phyloP scores from a whole-genome alignment of 2,329 filamentous ascomycete genomes.

The Aspergillus aculeatinus region DNA sequence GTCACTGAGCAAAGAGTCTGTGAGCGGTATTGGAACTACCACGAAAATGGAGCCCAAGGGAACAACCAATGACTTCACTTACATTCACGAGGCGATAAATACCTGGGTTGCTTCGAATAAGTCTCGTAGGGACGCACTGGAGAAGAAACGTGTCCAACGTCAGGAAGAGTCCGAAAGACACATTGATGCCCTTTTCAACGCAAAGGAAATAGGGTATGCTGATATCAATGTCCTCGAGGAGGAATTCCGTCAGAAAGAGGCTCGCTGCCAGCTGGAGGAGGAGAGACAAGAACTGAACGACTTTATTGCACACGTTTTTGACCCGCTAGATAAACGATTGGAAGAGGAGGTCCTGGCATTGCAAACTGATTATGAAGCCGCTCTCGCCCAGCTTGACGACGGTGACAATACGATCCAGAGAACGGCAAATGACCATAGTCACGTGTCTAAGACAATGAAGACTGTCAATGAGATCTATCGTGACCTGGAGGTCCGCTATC shows the following conservation, averaged over 20 bases:
- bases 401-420: slow-evolving; percentile 39
- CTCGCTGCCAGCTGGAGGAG: slow-evolving; percentile 52
- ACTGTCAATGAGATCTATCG: slow-evolving; percentile 48
- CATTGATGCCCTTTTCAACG: slow-evolving; percentile 56
- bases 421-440: slow-evolving; percentile 32
- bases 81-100: slow-evolving; percentile 42
- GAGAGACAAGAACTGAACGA: slow-evolving; percentile 53
- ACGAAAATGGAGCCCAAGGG: slow-evolving; percentile 35
- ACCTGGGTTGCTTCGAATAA: slow-evolving; percentile 50
- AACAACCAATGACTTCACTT: slow-evolving; percentile 44
- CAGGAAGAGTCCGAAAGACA: slow-evolving; percentile 54
- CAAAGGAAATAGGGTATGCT: slow-evolving; percentile 58
- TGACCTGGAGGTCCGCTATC: slow-evolving; percentile 51
- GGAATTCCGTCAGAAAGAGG: slow-evolving; percentile 55
- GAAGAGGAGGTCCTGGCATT: slow-evolving; percentile 52
- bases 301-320: slow-evolving; percentile 53
- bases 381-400: slow-evolving; percentile 42
- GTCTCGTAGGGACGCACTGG: slow-evolving; percentile 45
- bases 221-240: slow-evolving; percentile 57
- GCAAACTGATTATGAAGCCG: slow-evolving; percentile 47
- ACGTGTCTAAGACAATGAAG: slow-evolving; percentile 46
- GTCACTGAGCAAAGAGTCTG: slow-evolving; percentile 33
- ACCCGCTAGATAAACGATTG: slow-evolving; percentile 49
- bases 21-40: slow-evolving; percentile 34
- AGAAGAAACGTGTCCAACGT: slow-evolving; percentile 49